A percentile compares a stretch with the other conserved stretches of the same genome.
Conservation (phyloP, 2,329 filamentous ascomycete species). For the Colletotrichum tabaci region DNA sequence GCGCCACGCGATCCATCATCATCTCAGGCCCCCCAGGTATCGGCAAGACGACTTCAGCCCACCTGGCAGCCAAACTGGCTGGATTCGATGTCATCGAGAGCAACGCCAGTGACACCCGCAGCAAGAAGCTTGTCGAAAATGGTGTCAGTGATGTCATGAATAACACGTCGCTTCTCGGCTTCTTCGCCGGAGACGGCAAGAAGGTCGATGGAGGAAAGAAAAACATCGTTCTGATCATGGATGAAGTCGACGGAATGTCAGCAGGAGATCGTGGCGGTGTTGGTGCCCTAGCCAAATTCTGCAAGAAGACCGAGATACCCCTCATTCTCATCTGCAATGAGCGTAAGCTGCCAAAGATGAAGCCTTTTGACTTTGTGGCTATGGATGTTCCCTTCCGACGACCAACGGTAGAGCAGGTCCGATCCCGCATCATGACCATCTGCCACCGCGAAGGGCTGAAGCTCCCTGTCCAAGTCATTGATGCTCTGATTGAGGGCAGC, state of each 20-base stretch:
- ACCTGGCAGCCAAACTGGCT: constrained; percentile 92
- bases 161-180: constrained; percentile 93
- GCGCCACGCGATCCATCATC: constrained; percentile 89
- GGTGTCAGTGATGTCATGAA: constrained; percentile 92
- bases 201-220: constrained; percentile 86
- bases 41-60: constrained; percentile 96
- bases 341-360: constrained; percentile 94
- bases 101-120: constrained; percentile 95
- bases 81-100: constrained; percentile 95
- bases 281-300: constrained; percentile 92
- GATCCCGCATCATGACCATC: constrained; percentile 94
- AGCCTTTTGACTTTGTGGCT: constrained; percentile 90
- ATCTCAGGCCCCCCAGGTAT: constrained; percentile 96
- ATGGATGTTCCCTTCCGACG: constrained; percentile 90
- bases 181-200: constrained; percentile 88
- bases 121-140: constrained; percentile 93
- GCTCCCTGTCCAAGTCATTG: constrained; percentile 85
- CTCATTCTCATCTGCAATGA: constrained; percentile 99
- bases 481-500: constrained; percentile 94
- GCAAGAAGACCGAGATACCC: constrained; percentile 94
- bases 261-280: constrained; percentile 96
- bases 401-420: constrained; percentile 91
- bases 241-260: constrained; percentile 99
- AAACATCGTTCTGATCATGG: constrained; percentile 97
- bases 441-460: constrained; percentile 93